Evolutionary conservation across 306 rosid genomes (phyloP), one percentile per base, ranked within the genome.

Genomic region (Senna tora): DNA sequence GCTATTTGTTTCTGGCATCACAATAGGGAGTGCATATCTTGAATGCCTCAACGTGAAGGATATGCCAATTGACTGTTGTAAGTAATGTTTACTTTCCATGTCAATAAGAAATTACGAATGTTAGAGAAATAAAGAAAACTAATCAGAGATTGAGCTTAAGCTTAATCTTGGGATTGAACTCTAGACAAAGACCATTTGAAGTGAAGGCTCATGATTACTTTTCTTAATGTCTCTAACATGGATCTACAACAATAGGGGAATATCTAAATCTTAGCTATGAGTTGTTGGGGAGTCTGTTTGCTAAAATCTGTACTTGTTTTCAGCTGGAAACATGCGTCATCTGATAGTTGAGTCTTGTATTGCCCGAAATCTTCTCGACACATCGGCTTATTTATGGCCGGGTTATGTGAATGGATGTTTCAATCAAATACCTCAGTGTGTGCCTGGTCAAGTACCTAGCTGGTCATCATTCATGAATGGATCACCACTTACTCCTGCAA

Each of bases 321-420:
- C 89, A 86, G 93, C 90, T 67, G 93, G 93, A 72, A 86, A 86
- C 76, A 64, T 88, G 89, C 83, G 79, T 52, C 90, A 88, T 77
- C 73, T 88, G 86, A 80, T 88, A 59, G 93, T 88, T 69, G 99
- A 94, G 87, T 94, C 93, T 75, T 88, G 87, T 72, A 86, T 86
- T 76, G 86, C 90, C 42, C 83, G 86, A 67, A 80, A 82, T 72
- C 84, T 88, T 21, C 78, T 88, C 43, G 99, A 91, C 68, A 88
- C 91, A 19, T 83, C 95, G 33, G 96, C 93, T 56, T 94, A 91
- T 77, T 79, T 77, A 77, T 86, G 93, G 93, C 87, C 87, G 17
- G 90, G 90, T 41, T 88, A 84, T 78, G 85, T 84, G 65, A 84
- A 80, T 49, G 90, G 90, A 52, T 41, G 77, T 50, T 67, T 88